A percentile compares a stretch with the other conserved stretches of the same genome.
phyloP scores from a whole-genome alignment of 441 rosid genomes.

The Theobroma grandiflorum region DNA sequence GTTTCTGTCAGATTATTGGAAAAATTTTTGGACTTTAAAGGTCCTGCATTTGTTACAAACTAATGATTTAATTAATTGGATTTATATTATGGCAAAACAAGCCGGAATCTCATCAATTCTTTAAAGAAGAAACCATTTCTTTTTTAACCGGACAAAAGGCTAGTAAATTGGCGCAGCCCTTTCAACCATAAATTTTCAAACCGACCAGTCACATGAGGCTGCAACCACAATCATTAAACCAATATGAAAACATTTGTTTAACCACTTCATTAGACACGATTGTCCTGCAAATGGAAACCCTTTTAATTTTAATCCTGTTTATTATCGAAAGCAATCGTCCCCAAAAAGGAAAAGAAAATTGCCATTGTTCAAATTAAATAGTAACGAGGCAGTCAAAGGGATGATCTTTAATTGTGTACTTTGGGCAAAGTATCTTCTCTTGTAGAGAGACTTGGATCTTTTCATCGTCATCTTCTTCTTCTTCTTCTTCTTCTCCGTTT shows the following conservation, averaged over 20 bases:
- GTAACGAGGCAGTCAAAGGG: slow-evolving; percentile 47
- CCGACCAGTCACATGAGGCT: not conserved
- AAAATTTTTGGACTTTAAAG: not conserved
- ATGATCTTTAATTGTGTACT: slow-evolving; percentile 43
- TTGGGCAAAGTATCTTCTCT: slow-evolving; percentile 45
- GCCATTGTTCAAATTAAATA: slow-evolving; percentile 17
- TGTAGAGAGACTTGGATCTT: slow-evolving; percentile 27
- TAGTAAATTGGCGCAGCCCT: not conserved
- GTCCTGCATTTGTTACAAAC: no score
- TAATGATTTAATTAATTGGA: no score
- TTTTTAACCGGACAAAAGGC: not conserved
- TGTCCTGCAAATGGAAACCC: not conserved
- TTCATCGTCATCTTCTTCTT: not conserved
- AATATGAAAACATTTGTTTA: not conserved
- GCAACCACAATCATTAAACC: not conserved
- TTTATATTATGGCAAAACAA: not conserved
- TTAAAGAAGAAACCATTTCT: not conserved
- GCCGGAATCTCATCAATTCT: not conserved
- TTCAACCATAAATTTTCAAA: not conserved
- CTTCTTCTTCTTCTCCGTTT: not conserved
- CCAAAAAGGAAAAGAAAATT: not conserved
- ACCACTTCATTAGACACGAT: not conserved
- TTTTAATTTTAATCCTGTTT: not conserved
- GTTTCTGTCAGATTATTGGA: slow-evolving; percentile 19
- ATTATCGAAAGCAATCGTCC: not conserved